phyloP scores from a whole-genome alignment of 306 rosid species.

The Prunus fruticosa region DNA sequence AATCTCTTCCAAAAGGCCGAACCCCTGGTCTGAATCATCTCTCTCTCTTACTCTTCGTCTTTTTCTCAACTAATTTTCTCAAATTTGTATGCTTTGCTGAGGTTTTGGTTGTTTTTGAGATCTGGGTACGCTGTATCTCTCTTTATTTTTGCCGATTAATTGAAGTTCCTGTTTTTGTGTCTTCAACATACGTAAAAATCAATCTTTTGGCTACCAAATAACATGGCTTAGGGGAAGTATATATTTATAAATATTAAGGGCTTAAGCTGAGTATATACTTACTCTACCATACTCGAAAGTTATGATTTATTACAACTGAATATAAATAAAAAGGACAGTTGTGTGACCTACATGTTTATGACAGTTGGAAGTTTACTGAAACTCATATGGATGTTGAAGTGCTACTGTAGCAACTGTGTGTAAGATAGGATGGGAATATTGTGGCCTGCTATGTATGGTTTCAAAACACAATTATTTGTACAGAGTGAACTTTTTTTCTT shows the following conservation, averaged over 20 bases:
- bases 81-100: neutral
- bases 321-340: neutral
- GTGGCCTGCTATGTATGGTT: neutral
- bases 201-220: too few relatives aligned
- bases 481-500: neutral
- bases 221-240: neutral
- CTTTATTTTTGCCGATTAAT: neutral
- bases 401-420: neutral
- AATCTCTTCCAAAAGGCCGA: slow-evolving; percentile 74
- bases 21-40: slow-evolving; percentile 40
- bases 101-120: neutral
- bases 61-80: neutral
- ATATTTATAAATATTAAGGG: neutral
- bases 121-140: slow-evolving; percentile 6
- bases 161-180: neutral
- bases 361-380: neutral
- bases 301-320: neutral
- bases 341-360: neutral
- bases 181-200: neutral
- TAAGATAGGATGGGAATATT: neutral
- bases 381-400: neutral
- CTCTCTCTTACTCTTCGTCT: neutral
- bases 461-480: neutral
- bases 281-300: neutral
- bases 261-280: neutral